Percentiles rank a stretch among this genome's conserved stretches.
Conservation (phyloP, 176 grass and related monocot species). For the Eleusine indica region DNA sequence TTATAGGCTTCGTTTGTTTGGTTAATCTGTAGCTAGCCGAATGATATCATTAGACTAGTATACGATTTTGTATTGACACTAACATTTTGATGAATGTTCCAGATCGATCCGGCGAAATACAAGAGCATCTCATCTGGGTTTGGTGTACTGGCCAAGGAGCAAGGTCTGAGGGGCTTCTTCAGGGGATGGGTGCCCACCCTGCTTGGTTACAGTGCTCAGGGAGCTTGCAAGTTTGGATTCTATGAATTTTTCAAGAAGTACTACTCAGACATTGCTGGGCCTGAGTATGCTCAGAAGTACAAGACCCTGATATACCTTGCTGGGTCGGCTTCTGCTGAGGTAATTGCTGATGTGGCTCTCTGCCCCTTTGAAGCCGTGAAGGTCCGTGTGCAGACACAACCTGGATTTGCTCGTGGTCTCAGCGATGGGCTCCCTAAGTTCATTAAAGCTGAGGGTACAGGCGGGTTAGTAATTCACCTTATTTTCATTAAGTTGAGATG, state of each 20-base stretch:
- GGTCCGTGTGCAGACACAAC: conserved; percentile 72
- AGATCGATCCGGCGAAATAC: conserved; percentile 70
- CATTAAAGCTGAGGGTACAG: conserved; percentile 58
- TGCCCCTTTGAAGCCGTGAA: conserved; percentile 76
- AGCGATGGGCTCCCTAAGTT: conserved; percentile 69
- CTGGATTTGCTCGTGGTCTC: conserved; percentile 67
- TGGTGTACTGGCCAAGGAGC: conserved; percentile 64
- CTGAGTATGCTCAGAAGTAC: conserved; percentile 61
- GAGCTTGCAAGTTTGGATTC: conserved; percentile 78
- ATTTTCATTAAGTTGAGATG: neutral
- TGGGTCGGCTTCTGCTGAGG: conserved; percentile 64
- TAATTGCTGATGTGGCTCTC: conserved; percentile 66
- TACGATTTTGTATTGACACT: neutral
- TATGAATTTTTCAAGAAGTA: conserved; percentile 82
- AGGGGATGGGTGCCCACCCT: conserved; percentile 74
- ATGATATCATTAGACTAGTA: neutral
- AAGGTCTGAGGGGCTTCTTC: conserved; percentile 69
- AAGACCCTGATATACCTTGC: conserved; percentile 76
- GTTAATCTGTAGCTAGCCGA: neutral
- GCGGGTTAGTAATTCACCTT: conserved; percentile 42
- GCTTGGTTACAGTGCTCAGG: conserved; percentile 71
- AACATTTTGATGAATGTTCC: neutral
- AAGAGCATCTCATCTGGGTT: conserved; percentile 76
- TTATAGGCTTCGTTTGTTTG: too few relatives aligned
- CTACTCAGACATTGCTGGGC: conserved; percentile 71